phyloP scores from a whole-genome alignment of 331 rosid genomes.

The Quercus phellos region DNA sequence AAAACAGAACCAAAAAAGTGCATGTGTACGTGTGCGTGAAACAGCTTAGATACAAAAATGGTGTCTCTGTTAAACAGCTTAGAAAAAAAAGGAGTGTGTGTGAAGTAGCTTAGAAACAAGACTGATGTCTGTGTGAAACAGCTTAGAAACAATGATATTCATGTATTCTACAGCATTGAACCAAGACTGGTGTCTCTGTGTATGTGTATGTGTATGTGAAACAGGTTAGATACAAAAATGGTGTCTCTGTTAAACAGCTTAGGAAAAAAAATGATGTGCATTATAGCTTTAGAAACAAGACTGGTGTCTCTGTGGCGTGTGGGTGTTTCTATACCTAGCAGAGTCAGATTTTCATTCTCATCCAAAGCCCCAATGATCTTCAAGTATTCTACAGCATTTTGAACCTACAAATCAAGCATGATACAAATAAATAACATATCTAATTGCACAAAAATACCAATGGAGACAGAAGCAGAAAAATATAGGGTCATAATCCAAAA shows the following conservation, averaged over 20 bases:
- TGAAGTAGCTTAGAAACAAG: no score
- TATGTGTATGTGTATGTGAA: background rate
- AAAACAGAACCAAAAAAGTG: no score
- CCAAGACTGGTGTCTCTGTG: background rate
- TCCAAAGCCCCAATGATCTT: conserved; percentile 86
- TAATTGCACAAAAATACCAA: background rate
- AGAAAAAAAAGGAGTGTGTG: background rate
- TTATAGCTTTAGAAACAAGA: background rate
- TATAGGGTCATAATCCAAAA: background rate
- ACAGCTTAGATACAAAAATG: background rate
- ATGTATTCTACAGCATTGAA: background rate
- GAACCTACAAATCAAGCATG: conserved; percentile 53
- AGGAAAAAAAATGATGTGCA: background rate
- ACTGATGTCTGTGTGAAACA: background rate
- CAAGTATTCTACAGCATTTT: conserved; percentile 88
- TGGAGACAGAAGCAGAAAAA: background rate
- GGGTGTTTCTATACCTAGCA: conserved; percentile 37
- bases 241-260: background rate
- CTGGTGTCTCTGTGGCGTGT: background rate
- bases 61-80: no score
- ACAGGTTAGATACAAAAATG: background rate
- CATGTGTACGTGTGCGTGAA: background rate
- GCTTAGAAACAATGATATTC: background rate
- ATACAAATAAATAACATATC: background rate
- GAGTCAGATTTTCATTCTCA: conserved; percentile 79